Evolutionary conservation across 164 flowering plant species (phyloP).

Genomic region (Litsea cubeba): DNA sequence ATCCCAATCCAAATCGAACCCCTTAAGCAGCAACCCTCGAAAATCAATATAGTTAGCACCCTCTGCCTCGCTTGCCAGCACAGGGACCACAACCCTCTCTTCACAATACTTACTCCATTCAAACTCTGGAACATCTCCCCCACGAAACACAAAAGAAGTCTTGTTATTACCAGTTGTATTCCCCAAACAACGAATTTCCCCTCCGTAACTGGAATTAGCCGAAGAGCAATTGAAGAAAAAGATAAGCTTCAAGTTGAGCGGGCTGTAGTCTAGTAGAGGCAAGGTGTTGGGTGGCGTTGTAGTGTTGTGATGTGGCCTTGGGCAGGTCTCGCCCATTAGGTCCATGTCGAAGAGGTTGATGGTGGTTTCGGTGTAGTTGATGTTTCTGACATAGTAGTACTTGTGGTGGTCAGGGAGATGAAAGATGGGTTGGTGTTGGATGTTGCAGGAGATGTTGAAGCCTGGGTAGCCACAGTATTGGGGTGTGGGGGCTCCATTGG

Average conservation of each 20-base stretch:
- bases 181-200: neutral
- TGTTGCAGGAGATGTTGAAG: constrained; percentile 11
- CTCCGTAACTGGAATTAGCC: neutral
- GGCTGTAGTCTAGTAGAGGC: neutral
- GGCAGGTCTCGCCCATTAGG: neutral
- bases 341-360: constrained; percentile 3
- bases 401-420: neutral
- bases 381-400: constrained; percentile 3
- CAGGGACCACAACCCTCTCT: neutral
- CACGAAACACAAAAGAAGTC: neutral
- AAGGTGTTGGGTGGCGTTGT: neutral
- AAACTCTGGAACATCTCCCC: neutral
- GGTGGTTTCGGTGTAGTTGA: neutral
- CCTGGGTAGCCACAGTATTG: constrained; percentile 7
- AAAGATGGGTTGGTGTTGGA: neutral
- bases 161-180: neutral
- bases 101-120: neutral
- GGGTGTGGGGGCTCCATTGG: neutral
- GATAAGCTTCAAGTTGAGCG: neutral
- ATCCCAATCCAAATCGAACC: neutral
- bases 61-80: neutral
- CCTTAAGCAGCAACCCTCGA: neutral
- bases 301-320: neutral
- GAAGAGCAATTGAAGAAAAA: constrained; percentile 10
- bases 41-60: neutral